Evolutionary conservation across 2,329 filamentous ascomycete genomes (phyloP).

Genomic region (Hypoxylon rubiginosum): DNA sequence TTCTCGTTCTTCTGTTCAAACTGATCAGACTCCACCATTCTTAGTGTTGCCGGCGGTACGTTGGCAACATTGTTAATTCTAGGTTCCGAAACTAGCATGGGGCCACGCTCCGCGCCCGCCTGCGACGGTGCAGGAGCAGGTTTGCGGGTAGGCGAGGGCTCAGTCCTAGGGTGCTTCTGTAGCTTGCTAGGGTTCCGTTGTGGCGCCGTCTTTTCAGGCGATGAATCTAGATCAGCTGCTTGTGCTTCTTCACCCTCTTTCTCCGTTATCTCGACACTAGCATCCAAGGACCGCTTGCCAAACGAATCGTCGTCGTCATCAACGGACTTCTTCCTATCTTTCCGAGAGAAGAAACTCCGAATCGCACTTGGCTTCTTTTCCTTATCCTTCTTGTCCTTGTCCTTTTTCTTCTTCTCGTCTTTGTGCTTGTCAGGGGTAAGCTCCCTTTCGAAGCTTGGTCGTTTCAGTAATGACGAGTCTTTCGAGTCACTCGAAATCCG

Average conservation of each 20-base stretch:
- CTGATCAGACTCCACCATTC: slow-evolving; percentile 69
- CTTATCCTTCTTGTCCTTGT: slow-evolving; percentile 66
- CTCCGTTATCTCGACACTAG: slow-evolving; percentile 54
- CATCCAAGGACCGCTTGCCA: slow-evolving; percentile 74
- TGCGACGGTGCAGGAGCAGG: slow-evolving; percentile 49
- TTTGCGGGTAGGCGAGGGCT: slow-evolving; percentile 63
- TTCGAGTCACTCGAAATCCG: slow-evolving; percentile 60
- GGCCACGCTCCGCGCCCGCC: slow-evolving; percentile 56
- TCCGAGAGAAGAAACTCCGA: slow-evolving; percentile 73
- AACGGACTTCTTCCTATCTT: slow-evolving; percentile 69
- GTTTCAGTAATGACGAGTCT: slow-evolving; percentile 63
- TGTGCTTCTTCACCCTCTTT: slow-evolving; percentile 60
- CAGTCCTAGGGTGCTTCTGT: slow-evolving; percentile 73
- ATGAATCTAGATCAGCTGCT: slow-evolving; percentile 60
- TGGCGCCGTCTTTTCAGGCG: slow-evolving; percentile 60
- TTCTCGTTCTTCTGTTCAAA: slow-evolving; percentile 61
- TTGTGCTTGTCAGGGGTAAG: slow-evolving; percentile 65
- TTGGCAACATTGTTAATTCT: slow-evolving; percentile 66
- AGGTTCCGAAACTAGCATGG: slow-evolving; percentile 47
- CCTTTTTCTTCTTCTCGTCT: slow-evolving; percentile 77
- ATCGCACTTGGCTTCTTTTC: slow-evolving; percentile 61
- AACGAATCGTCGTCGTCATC: slow-evolving; percentile 72
- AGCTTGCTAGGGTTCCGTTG: slow-evolving; percentile 76
- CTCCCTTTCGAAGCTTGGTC: slow-evolving; percentile 68
- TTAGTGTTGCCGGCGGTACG: slow-evolving; percentile 67